phyloP scores from a whole-genome alignment of 73 alveolate species.

The Symbiodinium natans region DNA sequence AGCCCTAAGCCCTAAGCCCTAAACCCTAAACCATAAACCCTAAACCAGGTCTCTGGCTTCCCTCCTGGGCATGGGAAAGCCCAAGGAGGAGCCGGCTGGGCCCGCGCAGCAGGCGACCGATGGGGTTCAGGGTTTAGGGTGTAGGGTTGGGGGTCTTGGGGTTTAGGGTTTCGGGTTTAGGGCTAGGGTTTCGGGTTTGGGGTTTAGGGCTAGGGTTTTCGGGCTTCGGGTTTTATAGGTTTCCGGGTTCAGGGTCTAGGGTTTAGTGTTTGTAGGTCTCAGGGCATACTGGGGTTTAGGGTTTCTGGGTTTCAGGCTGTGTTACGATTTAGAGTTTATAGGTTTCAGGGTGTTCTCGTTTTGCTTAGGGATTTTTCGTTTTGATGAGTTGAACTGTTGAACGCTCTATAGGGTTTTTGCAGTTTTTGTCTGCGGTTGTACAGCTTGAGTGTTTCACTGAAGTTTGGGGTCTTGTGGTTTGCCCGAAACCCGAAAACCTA shows the following conservation, averaged over 20 bases:
- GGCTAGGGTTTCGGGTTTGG: not conserved
- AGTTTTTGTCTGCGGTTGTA: too few species aligned
- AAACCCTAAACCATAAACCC: not conserved
- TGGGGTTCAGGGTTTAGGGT: not conserved
- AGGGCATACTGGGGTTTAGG: not conserved
- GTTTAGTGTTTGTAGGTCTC: too few species aligned
- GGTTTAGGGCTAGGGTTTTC: not conserved
- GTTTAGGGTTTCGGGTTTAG: not conserved
- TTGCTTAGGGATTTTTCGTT: not conserved
- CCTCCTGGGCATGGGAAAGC: constrained; percentile 60
- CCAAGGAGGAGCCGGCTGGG: not conserved
- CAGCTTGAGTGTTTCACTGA: too few species aligned
- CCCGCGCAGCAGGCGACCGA: constrained; percentile 7
- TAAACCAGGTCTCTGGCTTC: constrained; percentile 58
- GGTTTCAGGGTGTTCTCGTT: too few species aligned
- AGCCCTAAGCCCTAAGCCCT: not conserved
- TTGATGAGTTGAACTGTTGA: not conserved
- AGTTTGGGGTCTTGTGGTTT: too few species aligned
- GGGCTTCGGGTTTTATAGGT: not conserved
- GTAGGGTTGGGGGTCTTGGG: not conserved
- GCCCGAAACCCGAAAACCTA: too few species aligned
- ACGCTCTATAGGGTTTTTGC: too few species aligned
- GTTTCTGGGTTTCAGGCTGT: not conserved
- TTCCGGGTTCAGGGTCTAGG: not conserved
- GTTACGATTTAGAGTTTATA: not conserved